These are phyloP conservation scores for Hortiboletus campestris DNA, from an alignment of 768 basidiomycete genomes.

Conservation along the genomic window DNA sequence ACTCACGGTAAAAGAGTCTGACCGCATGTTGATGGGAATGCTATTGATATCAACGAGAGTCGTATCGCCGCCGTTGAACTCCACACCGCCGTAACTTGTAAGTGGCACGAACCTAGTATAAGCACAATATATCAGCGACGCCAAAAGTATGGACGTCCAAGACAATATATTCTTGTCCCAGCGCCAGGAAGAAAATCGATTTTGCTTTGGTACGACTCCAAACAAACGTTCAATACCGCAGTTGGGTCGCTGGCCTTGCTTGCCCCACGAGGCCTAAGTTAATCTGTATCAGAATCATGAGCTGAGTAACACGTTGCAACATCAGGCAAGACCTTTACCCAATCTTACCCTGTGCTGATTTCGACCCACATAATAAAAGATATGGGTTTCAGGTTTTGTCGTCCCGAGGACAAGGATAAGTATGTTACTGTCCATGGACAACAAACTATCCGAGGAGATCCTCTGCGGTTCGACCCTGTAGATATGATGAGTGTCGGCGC, in stretches of 20 bases:
- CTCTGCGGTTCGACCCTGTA: conserved; percentile 5
- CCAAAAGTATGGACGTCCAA: not conserved
- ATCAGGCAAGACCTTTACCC: conserved; percentile 7
- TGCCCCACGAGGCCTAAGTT: conserved; percentile 21
- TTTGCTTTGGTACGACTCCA: not conserved
- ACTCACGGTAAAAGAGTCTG: not conserved
- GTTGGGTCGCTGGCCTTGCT: conserved; percentile 12
- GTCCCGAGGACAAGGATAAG: conserved; percentile 1
- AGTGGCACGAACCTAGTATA: not conserved
- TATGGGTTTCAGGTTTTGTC: not conserved
- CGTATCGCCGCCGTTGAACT: not conserved
- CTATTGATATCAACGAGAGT: not conserved
- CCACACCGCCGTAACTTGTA: no score
- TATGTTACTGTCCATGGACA: not conserved
- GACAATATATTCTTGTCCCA: not conserved
- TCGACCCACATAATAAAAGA: conserved; percentile 3
- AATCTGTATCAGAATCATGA: not conserved
- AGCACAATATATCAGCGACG: not conserved
- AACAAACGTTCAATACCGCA: not conserved
- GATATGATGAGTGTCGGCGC: not conserved
- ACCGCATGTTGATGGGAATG: conserved; percentile 6
- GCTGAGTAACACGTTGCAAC: conserved; percentile 15
- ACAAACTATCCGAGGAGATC: conserved; percentile 5
- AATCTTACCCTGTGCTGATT: conserved; percentile 1
- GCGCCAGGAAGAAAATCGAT: not conserved